Conservation (phyloP, 78 protist genomes). For the Planoprotostelium fungivorum region DNA sequence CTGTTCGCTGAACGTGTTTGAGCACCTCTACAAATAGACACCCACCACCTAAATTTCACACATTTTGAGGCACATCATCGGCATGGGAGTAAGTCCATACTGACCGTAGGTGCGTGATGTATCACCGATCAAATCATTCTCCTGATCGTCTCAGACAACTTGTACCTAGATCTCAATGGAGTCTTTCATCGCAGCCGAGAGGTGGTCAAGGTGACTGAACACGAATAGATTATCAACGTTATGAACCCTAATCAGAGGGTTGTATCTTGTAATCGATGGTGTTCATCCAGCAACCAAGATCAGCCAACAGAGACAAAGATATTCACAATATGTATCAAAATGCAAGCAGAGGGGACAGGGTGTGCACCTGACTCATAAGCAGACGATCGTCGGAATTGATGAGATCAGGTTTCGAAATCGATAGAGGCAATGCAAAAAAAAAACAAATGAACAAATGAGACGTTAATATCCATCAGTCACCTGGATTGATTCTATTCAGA, state of each 20-base stretch:
- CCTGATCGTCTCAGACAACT: too few species aligned
- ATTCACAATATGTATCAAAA: background rate
- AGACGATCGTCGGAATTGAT: background rate
- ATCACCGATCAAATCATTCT: too few species aligned
- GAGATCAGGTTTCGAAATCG: background rate
- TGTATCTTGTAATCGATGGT: slow-evolving; percentile 39
- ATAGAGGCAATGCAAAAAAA: too few species aligned
- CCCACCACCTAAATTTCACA: too few species aligned
- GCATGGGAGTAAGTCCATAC: too few species aligned
- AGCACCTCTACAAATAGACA: too few species aligned
- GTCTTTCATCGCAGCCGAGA: slow-evolving; percentile 6
- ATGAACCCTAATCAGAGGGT: slow-evolving; percentile 17
- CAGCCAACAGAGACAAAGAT: background rate
- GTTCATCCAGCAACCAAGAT: background rate
- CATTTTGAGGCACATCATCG: too few species aligned
- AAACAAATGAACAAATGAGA: too few species aligned
- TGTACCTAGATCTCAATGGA: slow-evolving; percentile 28
- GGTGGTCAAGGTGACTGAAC: background rate
- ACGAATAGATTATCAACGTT: background rate
- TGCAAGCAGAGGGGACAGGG: background rate
- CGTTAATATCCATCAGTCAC: too few species aligned
- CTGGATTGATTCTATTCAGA: background rate
- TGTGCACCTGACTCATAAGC: background rate
- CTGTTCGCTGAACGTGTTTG: too few species aligned
- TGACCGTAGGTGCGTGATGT: too few species aligned